Percentiles rank a stretch among this genome's conserved stretches.
These are phyloP conservation scores for Beauveria australis DNA, from an alignment of 2,329 filamentous ascomycete species.

Conservation along the genomic window DNA sequence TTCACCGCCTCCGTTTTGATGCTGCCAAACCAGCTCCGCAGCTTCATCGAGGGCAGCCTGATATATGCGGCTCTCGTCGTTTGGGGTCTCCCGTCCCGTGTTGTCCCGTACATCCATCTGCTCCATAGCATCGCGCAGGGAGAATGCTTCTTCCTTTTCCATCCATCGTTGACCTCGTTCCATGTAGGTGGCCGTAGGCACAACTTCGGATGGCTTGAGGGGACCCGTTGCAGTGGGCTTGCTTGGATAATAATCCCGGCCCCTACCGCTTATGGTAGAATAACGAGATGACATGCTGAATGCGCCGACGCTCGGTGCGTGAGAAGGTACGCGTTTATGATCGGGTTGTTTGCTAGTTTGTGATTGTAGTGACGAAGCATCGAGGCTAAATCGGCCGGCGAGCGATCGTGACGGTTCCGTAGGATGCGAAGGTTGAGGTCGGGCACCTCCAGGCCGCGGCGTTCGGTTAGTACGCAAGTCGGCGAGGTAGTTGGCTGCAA, in stretches of 20 bases:
- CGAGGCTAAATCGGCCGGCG: slow-evolving; percentile 25
- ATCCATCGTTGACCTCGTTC: slow-evolving; percentile 69
- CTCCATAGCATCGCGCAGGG: slow-evolving; percentile 63
- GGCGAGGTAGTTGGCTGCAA: slow-evolving; percentile 59
- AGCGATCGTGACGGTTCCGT: slow-evolving; percentile 22
- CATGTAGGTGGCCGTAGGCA: slow-evolving; percentile 61
- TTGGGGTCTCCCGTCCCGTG: slow-evolving; percentile 21
- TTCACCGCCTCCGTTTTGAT: slow-evolving; percentile 50
- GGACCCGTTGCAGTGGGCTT: slow-evolving; percentile 28
- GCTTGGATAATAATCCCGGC: slow-evolving; percentile 45
- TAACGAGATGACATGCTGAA: slow-evolving; percentile 43
- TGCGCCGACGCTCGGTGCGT: slow-evolving; percentile 31
- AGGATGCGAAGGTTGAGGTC: slow-evolving; percentile 46
- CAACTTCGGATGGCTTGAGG: slow-evolving; percentile 51
- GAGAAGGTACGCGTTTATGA: slow-evolving; percentile 21
- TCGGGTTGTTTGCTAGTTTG: slow-evolving; percentile 17
- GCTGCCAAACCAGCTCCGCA: slow-evolving; percentile 69
- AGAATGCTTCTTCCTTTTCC: slow-evolving; percentile 69
- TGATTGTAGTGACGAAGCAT: slow-evolving; percentile 19
- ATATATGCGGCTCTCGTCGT: slow-evolving; percentile 57
- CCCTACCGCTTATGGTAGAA: slow-evolving; percentile 35
- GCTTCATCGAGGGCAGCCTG: slow-evolving; percentile 68
- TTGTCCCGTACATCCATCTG: slow-evolving; percentile 54
- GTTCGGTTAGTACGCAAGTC: slow-evolving; percentile 62
- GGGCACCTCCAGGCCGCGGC: slow-evolving; percentile 60